Base-by-base conservation (phyloP, 2,329 filamentous ascomycete species). In the Pseudogymnoascus sp. region DNA sequence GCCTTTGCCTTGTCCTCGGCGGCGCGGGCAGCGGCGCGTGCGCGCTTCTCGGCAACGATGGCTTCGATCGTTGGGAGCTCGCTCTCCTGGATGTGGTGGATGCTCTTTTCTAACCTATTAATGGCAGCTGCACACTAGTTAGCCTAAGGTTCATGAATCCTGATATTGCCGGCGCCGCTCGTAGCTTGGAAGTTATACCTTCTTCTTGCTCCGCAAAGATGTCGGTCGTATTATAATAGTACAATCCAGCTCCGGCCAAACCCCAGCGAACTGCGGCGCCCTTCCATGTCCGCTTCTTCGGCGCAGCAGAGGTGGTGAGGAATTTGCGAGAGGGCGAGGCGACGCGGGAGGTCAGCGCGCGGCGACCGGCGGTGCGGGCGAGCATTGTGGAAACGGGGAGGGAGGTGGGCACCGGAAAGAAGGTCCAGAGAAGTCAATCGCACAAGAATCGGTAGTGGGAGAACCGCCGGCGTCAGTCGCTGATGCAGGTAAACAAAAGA, bases 161-260 rank as follows among this genome's bases (percentile, higher is more conserved):
- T 53, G 80, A 76, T 70, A 84, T 84, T n/a, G 80, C 75, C 15
- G 81, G 74, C 7, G 83, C 76, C 21, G 77, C 70, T 31, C 29
- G 40, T 33, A 53, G 46, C 15, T 53, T 15, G 26, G 46, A 17
- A 53, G 46, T 77, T 88, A 69, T 83, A 96, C 92, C 83, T 69
- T 83, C 77, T 37, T 87, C 84, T 75, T 96, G 88, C 71, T 97
- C 91, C 15, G 92, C 90, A 75, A 97, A 97, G 21, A 91, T 81
- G 62, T 87, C 84, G 72, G 88, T 93, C 7, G 92, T 97, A 79
- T 92, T 96, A 77, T 97, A 99, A 77, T 90, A 97, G 79, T 97
- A 99, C 60, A 97, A 78, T 53, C 88, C 86, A 19, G 83, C 91
- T 64, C 80, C 82, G 0, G 91, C 93, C 63, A 95, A 73, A 68